Conservation (phyloP, 257 asterid genomes). For the Paulownia fortunei region DNA sequence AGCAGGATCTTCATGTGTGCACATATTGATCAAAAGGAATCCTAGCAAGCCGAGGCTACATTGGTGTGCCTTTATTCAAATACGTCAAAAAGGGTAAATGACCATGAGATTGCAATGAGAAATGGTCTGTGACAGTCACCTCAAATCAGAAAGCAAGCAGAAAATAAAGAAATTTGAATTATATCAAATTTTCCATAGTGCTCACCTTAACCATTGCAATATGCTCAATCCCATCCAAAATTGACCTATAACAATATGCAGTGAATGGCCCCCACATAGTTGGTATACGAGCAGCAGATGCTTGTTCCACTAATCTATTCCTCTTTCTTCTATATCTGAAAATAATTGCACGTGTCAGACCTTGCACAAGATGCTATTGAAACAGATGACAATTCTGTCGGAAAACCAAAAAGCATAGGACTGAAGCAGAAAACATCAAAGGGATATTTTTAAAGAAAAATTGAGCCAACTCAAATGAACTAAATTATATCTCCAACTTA, state of each 20-base stretch:
- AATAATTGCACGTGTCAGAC: conserved; percentile 9
- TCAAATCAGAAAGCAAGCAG: neutral
- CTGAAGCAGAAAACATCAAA: neutral
- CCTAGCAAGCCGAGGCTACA: neutral
- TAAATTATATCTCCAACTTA: neutral
- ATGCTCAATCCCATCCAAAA: conserved; percentile 92
- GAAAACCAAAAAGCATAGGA: neutral
- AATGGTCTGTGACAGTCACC: neutral
- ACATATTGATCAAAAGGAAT: neutral
- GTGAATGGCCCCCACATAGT: conserved; percentile 95
- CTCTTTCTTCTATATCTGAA: conserved; percentile 88
- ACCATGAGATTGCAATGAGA: neutral
- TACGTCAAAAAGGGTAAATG: neutral
- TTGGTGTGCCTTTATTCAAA: neutral
- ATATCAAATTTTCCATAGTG: neutral
- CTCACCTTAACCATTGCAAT: conserved; percentile 96
- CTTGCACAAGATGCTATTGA: neutral
- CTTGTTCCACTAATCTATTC: conserved; percentile 80
- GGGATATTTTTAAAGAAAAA: neutral
- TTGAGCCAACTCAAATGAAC: neutral
- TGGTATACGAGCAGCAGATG: conserved; percentile 91
- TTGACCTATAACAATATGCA: conserved; percentile 82
- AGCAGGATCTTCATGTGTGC: too few species aligned
- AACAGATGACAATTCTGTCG: neutral
- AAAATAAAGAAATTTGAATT: neutral